Evolutionary conservation across 1,284 basidiomycete species (phyloP).

Genomic region (Cryptococcus deneoformans): DNA sequence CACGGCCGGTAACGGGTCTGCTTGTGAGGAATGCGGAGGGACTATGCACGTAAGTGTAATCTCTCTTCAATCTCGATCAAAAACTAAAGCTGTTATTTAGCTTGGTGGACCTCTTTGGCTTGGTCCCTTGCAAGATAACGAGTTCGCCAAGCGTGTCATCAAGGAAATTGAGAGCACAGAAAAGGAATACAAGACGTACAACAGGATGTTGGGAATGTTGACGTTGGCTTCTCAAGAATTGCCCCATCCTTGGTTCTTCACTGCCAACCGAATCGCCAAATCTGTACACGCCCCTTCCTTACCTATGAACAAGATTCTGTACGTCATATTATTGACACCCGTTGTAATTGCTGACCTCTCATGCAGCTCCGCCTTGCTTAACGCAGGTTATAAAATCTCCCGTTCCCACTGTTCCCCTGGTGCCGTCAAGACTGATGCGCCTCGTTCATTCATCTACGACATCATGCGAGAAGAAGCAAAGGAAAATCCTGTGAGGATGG

Average conservation of each 20-base stretch:
- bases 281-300: slow-evolving; percentile 43
- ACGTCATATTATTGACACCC: slow-evolving; percentile 12
- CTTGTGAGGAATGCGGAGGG: slow-evolving; percentile 79
- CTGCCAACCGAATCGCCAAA: slow-evolving; percentile 74
- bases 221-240: slow-evolving; percentile 85
- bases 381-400: slow-evolving; percentile 79
- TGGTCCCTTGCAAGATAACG: slow-evolving; percentile 74
- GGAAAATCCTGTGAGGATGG: slow-evolving; percentile 69
- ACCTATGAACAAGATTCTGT: slow-evolving; percentile 70
- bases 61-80: too few species aligned
- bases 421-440: slow-evolving; percentile 86
- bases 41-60: slow-evolving; percentile 60
- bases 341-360: neutral
- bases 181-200: slow-evolving; percentile 70
- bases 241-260: slow-evolving; percentile 83
- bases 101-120: slow-evolving; percentile 97
- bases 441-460: slow-evolving; percentile 71
- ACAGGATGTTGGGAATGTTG: slow-evolving; percentile 94
- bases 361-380: slow-evolving; percentile 71
- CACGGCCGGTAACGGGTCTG: slow-evolving; percentile 47
- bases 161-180: slow-evolving; percentile 61
- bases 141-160: slow-evolving; percentile 74
- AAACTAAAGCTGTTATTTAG: slow-evolving; percentile 43
- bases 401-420: slow-evolving; percentile 87
- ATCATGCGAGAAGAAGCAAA: slow-evolving; percentile 81